phyloP scores from a whole-genome alignment of 768 basidiomycete genomes.

The Cantharellus cinnabarinus region DNA sequence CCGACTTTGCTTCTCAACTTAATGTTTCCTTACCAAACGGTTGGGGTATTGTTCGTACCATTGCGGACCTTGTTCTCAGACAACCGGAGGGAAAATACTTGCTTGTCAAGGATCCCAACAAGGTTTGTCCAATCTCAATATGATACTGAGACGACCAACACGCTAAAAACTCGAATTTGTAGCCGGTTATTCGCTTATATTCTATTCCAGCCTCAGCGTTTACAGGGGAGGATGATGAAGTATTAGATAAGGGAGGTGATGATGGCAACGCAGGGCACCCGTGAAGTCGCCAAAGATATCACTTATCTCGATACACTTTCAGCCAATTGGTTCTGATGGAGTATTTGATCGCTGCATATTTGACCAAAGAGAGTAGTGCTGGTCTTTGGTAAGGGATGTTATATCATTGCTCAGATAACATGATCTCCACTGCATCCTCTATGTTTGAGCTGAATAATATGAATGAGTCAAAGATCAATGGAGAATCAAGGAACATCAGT shows the following conservation, averaged over 20 bases:
- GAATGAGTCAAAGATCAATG: neutral
- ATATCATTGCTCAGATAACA: constrained; percentile 21
- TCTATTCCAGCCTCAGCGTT: constrained; percentile 79
- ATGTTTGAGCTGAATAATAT: constrained; percentile 37
- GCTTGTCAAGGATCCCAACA: constrained; percentile 93
- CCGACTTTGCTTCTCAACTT: constrained; percentile 85
- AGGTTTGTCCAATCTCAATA: constrained; percentile 30
- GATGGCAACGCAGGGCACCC: constrained; percentile 9
- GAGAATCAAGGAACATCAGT: constrained; percentile 10
- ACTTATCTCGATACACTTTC: too few relatives aligned
- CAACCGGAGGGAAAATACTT: constrained; percentile 98
- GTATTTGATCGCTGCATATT: too few relatives aligned
- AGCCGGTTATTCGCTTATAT: constrained; percentile 91
- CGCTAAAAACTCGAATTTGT: constrained; percentile 9
- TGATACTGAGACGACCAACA: neutral
- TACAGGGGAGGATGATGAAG: constrained; percentile 56
- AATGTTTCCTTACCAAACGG: constrained; percentile 90
- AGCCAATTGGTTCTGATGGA: too few relatives aligned
- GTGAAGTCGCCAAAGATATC: too few relatives aligned
- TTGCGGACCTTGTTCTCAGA: constrained; percentile 87
- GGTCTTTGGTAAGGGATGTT: too few relatives aligned
- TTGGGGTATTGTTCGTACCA: constrained; percentile 94
- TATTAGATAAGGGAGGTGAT: constrained; percentile 22
- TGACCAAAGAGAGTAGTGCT: too few relatives aligned
- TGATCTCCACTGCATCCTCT: constrained; percentile 63